A percentile compares a stretch with the other conserved stretches of the same genome.
These are phyloP conservation scores for Ramaria sp. DNA, from an alignment of 768 basidiomycete species.

Conservation along the genomic window DNA sequence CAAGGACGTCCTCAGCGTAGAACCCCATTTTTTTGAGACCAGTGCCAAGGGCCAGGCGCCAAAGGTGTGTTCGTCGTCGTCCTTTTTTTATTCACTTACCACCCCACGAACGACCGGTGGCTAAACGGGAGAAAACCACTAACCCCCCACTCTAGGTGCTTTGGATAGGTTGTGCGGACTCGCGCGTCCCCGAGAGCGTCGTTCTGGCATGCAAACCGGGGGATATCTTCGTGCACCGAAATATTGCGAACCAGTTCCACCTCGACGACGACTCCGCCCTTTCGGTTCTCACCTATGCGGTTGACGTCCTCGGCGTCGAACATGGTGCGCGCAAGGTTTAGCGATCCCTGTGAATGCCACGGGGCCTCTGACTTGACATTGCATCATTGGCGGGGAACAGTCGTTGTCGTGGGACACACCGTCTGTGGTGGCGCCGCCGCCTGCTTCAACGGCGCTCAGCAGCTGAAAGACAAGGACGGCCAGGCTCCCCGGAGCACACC, in stretches of 20 bases:
- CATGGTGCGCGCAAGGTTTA: conserved; percentile 47
- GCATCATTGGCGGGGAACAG: conserved; percentile 27
- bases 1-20: conserved; percentile 35
- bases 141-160: too few species aligned
- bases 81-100: too few species aligned
- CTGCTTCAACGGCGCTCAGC: conserved; percentile 15
- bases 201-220: conserved; percentile 62
- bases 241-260: conserved; percentile 83
- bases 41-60: conserved; percentile 56
- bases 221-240: conserved; percentile 74
- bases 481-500: conserved; percentile 11
- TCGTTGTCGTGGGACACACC: conserved; percentile 76
- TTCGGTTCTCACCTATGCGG: conserved; percentile 65
- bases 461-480: background rate
- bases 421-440: conserved; percentile 70
- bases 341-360: too few species aligned
- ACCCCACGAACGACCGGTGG: too few species aligned
- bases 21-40: conserved; percentile 54
- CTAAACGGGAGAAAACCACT: too few species aligned
- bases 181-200: conserved; percentile 73
- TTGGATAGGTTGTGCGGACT: conserved; percentile 80
- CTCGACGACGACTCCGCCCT: conserved; percentile 58
- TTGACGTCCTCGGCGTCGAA: conserved; percentile 57
- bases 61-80: conserved; percentile 44
- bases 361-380: background rate